A percentile compares a stretch with the other conserved stretches of the same genome.
These are phyloP conservation scores for Phytophthora nicotianae DNA, from an alignment of 352 stramenopile species.

Conservation along the genomic window DNA sequence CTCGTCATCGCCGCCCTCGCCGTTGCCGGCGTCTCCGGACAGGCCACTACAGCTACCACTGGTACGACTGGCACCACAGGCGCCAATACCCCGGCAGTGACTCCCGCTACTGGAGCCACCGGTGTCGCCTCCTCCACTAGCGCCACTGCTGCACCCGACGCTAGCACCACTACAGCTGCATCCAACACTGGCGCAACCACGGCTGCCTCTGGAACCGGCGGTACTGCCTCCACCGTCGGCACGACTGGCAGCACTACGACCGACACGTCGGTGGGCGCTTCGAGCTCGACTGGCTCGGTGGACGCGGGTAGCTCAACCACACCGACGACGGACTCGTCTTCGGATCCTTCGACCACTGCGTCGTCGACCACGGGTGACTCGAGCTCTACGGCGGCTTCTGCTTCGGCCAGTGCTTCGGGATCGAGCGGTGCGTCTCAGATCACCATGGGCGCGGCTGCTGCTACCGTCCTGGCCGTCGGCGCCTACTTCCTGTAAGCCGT, in stretches of 20 bases:
- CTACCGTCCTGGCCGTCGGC: constrained; percentile 22
- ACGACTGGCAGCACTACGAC: neutral
- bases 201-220: constrained; percentile 4
- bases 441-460: constrained; percentile 21
- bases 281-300: constrained; percentile 1
- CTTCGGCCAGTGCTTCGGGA: constrained; percentile 16
- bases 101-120: constrained; percentile 8
- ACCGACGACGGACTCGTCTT: constrained; percentile 15
- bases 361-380: constrained; percentile 17
- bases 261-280: constrained; percentile 18
- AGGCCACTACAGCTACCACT: constrained; percentile 9
- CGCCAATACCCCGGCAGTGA: constrained; percentile 2
- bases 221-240: neutral
- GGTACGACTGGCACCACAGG: constrained; percentile 1
- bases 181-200: constrained; percentile 4
- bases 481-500: constrained; percentile 31
- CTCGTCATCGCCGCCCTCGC: constrained; percentile 34
- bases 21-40: constrained; percentile 21
- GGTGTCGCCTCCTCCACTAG: neutral
- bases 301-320: constrained; percentile 6
- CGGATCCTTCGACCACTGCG: neutral
- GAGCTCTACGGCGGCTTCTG: constrained; percentile 3
- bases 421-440: constrained; percentile 20
- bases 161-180: neutral
- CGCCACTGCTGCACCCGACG: neutral